Base-by-base conservation (phyloP, 2,329 filamentous ascomycete genomes). In the Fusarium pseudonygamai region DNA sequence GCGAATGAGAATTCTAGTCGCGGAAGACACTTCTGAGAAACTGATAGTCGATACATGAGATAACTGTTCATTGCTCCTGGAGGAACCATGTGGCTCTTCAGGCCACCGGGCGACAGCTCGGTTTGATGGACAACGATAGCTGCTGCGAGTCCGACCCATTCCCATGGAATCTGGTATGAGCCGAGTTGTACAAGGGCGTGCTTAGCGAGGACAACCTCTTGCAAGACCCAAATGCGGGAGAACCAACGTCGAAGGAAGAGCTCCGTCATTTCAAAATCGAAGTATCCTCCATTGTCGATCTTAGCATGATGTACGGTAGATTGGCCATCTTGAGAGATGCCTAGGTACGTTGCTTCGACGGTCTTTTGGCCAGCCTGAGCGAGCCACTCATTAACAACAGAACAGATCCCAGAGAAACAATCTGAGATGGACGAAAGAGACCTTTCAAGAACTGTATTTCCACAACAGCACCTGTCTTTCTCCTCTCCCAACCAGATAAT, bases 391-490 rank as follows among this genome's bases (percentile, higher is more conserved):
- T 56, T 56, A 1, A 43, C 37, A 0, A 56, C 7, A 6, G 20
- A 3, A 2, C 52, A 43, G 1, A 56, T 0, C 0, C 16, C 28
- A 0, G 26, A n/a, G 1, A 56, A 56, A 0, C 16, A 28, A 0
- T 43, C 5, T 12, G 37, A 32, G 3, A 9, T 1, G 0, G 37
- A 42, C 0, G 22, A 32, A 20, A 32, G 37, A 9, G 53, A 43
- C 15, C 12, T 4, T 1, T 20, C 6, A 15, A 43, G 37, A 2
- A 43, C 6, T 0, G 28, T 43, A 0, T 32, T 14, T 14, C 36
- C 52, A 20, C 52, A 30, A 30, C 30, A 30, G 30, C 30, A 30
- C 30, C 30, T 30, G 30, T 30, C 30, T 30, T 30, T 30, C 30
- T 30, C 32, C 4, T 37, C 42, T 1, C 56, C 56, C 0, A 59